phyloP scores from a whole-genome alignment of 1,284 basidiomycete genomes.

The Heliocybe sulcata region DNA sequence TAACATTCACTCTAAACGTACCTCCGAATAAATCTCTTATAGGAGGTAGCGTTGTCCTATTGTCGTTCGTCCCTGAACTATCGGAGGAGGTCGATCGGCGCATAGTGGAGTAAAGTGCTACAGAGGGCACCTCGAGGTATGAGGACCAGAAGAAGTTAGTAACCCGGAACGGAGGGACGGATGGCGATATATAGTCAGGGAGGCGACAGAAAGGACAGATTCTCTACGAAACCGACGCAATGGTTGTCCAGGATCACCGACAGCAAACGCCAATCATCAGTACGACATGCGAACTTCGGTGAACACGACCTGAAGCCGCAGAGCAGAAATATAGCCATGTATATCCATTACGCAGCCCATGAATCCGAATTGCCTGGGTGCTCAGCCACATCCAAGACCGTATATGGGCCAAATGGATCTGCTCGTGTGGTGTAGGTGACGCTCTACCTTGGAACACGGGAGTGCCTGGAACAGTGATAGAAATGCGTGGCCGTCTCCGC shows the following conservation, averaged over 20 bases:
- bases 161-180: not conserved
- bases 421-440: not conserved
- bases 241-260: not conserved
- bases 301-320: not conserved
- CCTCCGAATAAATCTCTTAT: conserved; percentile 69
- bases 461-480: not conserved
- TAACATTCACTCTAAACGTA: conserved; percentile 19
- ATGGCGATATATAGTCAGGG: not conserved
- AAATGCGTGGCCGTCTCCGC: not conserved
- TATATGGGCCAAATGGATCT: not conserved
- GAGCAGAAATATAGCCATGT: not conserved
- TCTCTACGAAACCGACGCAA: not conserved
- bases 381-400: not conserved
- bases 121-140: not conserved
- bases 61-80: conserved; percentile 17
- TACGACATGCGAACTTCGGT: not conserved
- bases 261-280: not conserved
- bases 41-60: conserved; percentile 55
- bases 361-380: not conserved
- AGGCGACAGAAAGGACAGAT: not conserved
- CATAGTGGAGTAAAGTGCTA: not conserved
- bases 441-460: not conserved
- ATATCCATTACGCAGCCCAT: not conserved
- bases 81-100: conserved; percentile 2
- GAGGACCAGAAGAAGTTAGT: not conserved